These are phyloP conservation scores for rapeseed (Brassica napus) DNA, from an alignment of 345 rosid species.

Conservation along the genomic window Da-Ae NC_063448.1:2427001-2427500, in stretches of 20 bases:
- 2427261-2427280: slow-evolving; percentile 69
- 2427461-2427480: slow-evolving; percentile 52
- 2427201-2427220: slow-evolving; percentile 79
- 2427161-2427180: slow-evolving; percentile 67
- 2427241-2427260: slow-evolving; percentile 78
- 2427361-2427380: background rate
- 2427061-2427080: background rate
- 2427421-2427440: slow-evolving; percentile 76
- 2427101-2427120: background rate
- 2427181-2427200: slow-evolving; percentile 78
- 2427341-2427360: background rate
- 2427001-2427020: slow-evolving; percentile 60
- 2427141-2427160: background rate
- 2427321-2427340: background rate
- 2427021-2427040: background rate
- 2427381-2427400: background rate
- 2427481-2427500: slow-evolving; percentile 60
- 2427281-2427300: slow-evolving; percentile 3
- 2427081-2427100: background rate
- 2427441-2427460: slow-evolving; percentile 78
- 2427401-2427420: background rate
- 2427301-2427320: background rate
- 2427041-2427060: background rate
- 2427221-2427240: slow-evolving; percentile 84
- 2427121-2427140: background rate